Evolutionary conservation across 306 rosid genomes (phyloP).

Genomic region (Carpinus fangiana): DNA sequence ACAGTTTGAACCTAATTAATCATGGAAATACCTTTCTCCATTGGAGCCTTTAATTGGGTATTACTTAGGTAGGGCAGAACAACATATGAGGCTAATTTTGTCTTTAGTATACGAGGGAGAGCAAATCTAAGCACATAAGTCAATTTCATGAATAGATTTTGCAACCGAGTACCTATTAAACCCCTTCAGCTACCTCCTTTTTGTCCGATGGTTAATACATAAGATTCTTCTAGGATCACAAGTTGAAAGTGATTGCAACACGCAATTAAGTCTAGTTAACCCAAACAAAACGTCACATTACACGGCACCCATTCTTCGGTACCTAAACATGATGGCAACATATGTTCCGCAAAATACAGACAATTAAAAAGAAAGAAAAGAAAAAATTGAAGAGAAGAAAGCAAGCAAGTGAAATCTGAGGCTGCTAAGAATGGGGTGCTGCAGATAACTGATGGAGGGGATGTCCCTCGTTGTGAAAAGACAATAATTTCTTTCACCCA

Average conservation of each 20-base stretch:
- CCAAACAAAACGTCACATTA: constrained; percentile 25
- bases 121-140: constrained; percentile 25
- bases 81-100: neutral
- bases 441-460: neutral
- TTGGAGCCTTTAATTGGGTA: neutral
- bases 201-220: constrained; percentile 15
- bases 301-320: neutral
- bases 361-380: neutral
- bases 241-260: neutral
- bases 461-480: constrained; percentile 42
- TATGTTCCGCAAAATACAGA: neutral
- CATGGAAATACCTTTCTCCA: neutral
- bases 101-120: constrained; percentile 6
- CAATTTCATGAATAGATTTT: constrained; percentile 39
- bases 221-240: constrained; percentile 1
- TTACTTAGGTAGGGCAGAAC: neutral
- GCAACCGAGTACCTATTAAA: constrained; percentile 27
- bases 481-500: constrained; percentile 47
- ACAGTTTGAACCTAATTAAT: neutral
- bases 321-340: constrained; percentile 4
- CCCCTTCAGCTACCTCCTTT: constrained; percentile 23
- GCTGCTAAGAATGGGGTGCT: neutral
- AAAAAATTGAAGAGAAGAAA: neutral
- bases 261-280: constrained; percentile 9
- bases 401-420: constrained; percentile 32